A percentile compares a stretch with the other conserved stretches of the same genome.
Evolutionary conservation across 2,329 filamentous ascomycete genomes (phyloP).

Genomic region (Neoscytalidium dimidiatum): DNA sequence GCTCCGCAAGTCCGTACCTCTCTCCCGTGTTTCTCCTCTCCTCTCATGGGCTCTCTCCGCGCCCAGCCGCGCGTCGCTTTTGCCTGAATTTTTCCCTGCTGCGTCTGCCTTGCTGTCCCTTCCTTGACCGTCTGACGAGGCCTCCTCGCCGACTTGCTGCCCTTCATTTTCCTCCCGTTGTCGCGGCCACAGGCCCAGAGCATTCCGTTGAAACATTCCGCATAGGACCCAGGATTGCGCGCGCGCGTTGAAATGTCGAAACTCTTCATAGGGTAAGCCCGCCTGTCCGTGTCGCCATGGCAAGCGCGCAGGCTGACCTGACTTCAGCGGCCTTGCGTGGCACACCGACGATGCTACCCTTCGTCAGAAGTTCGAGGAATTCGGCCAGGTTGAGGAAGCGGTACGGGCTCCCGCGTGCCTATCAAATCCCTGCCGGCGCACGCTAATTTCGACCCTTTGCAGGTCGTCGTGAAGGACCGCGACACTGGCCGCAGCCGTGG

Average conservation of each 20-base stretch:
- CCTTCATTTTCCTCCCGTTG: background rate
- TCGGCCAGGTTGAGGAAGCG: conserved; percentile 89
- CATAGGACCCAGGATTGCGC: conserved; percentile 13
- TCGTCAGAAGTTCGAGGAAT: conserved; percentile 89
- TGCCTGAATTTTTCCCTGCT: conserved; percentile 13
- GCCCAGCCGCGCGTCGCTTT: conserved; percentile 9
- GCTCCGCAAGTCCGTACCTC: conserved; percentile 15
- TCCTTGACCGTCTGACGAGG: conserved; percentile 2
- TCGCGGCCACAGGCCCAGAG: background rate
- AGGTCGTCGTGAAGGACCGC: conserved; percentile 98
- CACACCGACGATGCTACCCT: conserved; percentile 90
- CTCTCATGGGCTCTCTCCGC: background rate
- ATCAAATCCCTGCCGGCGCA: background rate
- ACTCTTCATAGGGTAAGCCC: conserved; percentile 85
- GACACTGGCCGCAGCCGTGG: conserved; percentile 96
- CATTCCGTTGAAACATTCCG: conserved; percentile 14
- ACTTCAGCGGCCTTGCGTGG: conserved; percentile 89
- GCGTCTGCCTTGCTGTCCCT: conserved; percentile 7
- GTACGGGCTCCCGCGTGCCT: conserved; percentile 61
- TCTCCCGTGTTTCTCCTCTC: background rate
- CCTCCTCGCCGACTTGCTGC: background rate
- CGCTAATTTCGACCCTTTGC: conserved; percentile 19
- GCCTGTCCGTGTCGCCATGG: conserved; percentile 21
- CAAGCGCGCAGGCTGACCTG: conserved; percentile 7
- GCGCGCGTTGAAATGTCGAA: conserved; percentile 70